These are phyloP conservation scores for Verticillium albo-atrum DNA, from an alignment of 2,329 filamentous ascomycete genomes.

Conservation along the genomic window DNA sequence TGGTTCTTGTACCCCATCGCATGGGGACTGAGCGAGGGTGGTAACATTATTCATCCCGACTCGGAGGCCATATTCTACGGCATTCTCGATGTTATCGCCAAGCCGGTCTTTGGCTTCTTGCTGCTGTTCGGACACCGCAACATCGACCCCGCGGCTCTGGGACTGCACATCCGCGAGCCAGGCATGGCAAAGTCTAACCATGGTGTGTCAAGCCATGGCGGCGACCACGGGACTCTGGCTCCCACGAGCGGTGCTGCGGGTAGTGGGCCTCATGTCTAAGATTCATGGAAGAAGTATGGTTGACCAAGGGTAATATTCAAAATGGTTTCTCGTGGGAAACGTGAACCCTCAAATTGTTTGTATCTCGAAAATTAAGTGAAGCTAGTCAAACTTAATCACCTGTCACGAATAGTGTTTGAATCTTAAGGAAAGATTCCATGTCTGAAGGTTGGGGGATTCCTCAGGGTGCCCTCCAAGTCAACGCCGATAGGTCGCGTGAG, in stretches of 20 bases:
- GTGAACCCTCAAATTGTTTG: too few relatives aligned
- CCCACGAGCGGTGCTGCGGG: background rate
- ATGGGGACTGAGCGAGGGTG: constrained; percentile 61
- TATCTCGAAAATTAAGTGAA: too few relatives aligned
- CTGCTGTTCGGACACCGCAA: constrained; percentile 60
- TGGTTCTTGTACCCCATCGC: constrained; percentile 63
- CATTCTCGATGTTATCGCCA: constrained; percentile 60
- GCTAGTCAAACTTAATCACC: too few relatives aligned
- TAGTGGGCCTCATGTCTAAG: background rate
- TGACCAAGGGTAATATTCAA: too few relatives aligned
- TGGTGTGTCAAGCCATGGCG: background rate
- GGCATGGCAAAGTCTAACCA: background rate
- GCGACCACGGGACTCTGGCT: background rate
- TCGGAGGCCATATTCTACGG: constrained; percentile 67
- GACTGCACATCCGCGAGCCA: constrained; percentile 34
- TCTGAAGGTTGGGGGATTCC: too few relatives aligned
- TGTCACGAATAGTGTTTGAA: too few relatives aligned
- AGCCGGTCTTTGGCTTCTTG: constrained; percentile 57
- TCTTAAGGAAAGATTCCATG: too few relatives aligned
- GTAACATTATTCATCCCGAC: constrained; percentile 61
- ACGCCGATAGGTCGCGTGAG: too few relatives aligned
- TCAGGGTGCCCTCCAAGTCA: too few relatives aligned
- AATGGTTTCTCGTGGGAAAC: too few relatives aligned
- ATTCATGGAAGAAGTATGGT: background rate
- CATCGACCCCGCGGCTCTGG: constrained; percentile 53